phyloP scores from a whole-genome alignment of 2,329 filamentous ascomycete genomes.

The Tolypocladium sp. region DNA sequence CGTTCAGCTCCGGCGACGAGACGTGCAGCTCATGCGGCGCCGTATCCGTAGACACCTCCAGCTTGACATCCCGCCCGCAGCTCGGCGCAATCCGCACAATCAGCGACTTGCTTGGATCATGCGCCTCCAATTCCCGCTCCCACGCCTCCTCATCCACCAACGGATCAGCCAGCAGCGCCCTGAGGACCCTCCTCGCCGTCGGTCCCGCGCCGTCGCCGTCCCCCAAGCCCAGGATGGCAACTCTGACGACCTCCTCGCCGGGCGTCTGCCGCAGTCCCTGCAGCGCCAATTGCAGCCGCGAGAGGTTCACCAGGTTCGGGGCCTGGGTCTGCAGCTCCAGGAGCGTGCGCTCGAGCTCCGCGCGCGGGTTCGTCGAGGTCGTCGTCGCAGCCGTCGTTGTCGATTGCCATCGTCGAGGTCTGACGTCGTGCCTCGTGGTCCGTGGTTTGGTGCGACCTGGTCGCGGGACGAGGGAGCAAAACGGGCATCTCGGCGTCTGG shows the following conservation, averaged over 20 bases:
- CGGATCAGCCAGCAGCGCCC: slow-evolving; percentile 63
- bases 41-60: slow-evolving; percentile 18
- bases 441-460: slow-evolving; percentile 9
- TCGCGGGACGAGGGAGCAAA: slow-evolving; percentile 18
- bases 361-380: slow-evolving; percentile 24
- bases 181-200: slow-evolving; percentile 56
- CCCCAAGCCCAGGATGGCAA: slow-evolving; percentile 46
- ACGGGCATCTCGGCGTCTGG: slow-evolving; percentile 16
- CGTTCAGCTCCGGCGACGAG: slow-evolving; percentile 52
- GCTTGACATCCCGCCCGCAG: slow-evolving; percentile 16
- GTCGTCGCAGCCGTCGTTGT: slow-evolving; percentile 13
- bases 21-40: slow-evolving; percentile 51
- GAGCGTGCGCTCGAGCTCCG: slow-evolving; percentile 51
- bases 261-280: slow-evolving; percentile 49
- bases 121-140: slow-evolving; percentile 52
- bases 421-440: slow-evolving; percentile 7
- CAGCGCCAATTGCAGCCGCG: slow-evolving; percentile 62
- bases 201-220: slow-evolving; percentile 26
- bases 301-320: slow-evolving; percentile 55
- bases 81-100: slow-evolving; percentile 46
- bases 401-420: slow-evolving; percentile 18
- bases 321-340: slow-evolving; percentile 51
- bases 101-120: slow-evolving; percentile 46
- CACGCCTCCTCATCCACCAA: slow-evolving; percentile 52
- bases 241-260: slow-evolving; percentile 47